Percentiles rank a stretch among this genome's conserved stretches.
Conservation (phyloP, 441 rosid genomes). For the Rhodomyrtus psidioides region DNA sequence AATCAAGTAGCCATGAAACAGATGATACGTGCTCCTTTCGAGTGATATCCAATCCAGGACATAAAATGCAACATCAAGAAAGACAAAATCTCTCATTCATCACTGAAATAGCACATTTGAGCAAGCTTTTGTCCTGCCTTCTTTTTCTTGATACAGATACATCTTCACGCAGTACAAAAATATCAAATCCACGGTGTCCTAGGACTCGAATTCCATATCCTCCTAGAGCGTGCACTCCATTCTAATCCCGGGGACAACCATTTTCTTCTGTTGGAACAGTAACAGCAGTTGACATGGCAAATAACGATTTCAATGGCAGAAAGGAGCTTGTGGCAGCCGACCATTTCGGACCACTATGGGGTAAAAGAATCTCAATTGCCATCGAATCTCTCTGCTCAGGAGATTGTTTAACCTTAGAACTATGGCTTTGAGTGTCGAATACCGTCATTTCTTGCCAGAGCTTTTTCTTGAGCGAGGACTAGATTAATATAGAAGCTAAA, state of each 20-base stretch:
- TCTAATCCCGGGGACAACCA: neutral
- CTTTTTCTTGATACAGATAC: neutral
- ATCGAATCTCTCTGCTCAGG: slow-evolving; percentile 79
- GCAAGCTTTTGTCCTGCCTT: neutral
- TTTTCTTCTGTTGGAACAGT: neutral
- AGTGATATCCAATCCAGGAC: neutral
- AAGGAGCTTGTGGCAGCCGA: slow-evolving; percentile 78
- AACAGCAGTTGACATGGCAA: neutral
- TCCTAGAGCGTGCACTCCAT: neutral
- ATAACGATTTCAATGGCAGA: slow-evolving; percentile 65
- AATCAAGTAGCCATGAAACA: neutral
- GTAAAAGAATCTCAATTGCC: slow-evolving; percentile 82
- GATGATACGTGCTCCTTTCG: too few species aligned
- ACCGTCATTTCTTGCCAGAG: neutral
- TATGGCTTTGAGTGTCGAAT: neutral
- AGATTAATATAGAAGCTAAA: neutral
- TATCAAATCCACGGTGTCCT: neutral
- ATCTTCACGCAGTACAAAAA: neutral
- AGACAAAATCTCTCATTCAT: neutral
- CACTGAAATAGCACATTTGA: neutral
- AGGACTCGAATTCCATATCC: neutral
- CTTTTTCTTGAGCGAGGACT: neutral
- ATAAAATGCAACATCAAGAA: neutral
- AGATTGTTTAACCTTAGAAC: slow-evolving; percentile 10
- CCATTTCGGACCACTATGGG: slow-evolving; percentile 92